A percentile compares a stretch with the other conserved stretches of the same genome.
These are phyloP conservation scores for Urostyla sp. DNA, from an alignment of 73 alveolate genomes.

Conservation along the genomic window DNA sequence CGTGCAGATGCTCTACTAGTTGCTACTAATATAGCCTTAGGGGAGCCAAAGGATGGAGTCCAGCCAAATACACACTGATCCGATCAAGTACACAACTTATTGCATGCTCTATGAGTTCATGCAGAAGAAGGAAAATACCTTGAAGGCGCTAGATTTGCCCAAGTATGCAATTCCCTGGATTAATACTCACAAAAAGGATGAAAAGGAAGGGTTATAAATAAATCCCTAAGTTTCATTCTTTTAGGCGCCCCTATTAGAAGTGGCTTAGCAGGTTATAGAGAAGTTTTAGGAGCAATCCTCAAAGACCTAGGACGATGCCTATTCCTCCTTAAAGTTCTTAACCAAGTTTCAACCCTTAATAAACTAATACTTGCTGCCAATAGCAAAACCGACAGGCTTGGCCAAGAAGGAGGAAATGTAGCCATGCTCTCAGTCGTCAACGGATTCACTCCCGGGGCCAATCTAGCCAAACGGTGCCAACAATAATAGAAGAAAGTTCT, in stretches of 20 bases:
- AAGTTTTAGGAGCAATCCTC: background rate
- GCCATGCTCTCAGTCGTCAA: background rate
- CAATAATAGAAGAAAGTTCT: slow-evolving; percentile 82
- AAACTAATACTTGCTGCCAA: background rate
- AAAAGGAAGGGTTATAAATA: background rate
- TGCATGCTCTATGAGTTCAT: slow-evolving; percentile 55
- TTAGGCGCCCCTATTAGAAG: slow-evolving; percentile 17
- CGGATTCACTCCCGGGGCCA: background rate
- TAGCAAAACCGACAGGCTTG: background rate
- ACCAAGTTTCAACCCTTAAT: background rate
- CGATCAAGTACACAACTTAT: slow-evolving; percentile 46
- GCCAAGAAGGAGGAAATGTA: background rate
- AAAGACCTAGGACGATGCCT: background rate
- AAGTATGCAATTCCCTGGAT: slow-evolving; percentile 47
- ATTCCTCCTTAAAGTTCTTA: slow-evolving; percentile 1
- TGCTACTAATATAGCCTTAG: slow-evolving; percentile 33
- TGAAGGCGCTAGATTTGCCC: slow-evolving; percentile 55
- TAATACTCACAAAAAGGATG: background rate
- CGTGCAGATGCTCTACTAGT: slow-evolving; percentile 51
- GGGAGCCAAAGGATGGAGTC: background rate
- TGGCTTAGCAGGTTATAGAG: slow-evolving; percentile 26
- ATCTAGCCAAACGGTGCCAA: background rate
- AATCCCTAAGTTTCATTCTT: slow-evolving; percentile 44
- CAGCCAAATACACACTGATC: background rate
- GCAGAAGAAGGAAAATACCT: slow-evolving; percentile 48